Base-by-base conservation (phyloP, 78 protist species). In the Protostelium mycophagum region DNA sequence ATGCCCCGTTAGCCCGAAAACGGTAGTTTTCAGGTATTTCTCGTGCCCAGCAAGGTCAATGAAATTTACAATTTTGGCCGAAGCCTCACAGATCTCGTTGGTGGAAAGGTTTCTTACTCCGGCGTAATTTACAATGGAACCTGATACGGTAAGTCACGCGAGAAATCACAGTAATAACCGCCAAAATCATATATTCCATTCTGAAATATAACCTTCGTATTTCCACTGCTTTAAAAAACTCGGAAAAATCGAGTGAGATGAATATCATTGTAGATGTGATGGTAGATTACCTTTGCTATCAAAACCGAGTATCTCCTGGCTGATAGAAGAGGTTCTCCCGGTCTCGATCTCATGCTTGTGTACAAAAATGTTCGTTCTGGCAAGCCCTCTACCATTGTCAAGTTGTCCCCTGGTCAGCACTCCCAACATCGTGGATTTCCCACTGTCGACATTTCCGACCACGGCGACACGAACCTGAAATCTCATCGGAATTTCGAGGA, bases 381-480 rank as follows among this genome's bases (percentile, higher is more conserved):
- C 97, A n/a, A 31, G 86, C 28, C 99, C 99, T n/a, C 99, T 92
- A 0, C 99, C 99, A 91, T 98, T 95, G 90, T 98, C 99, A 1
- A 94, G 88, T 38, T 31, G 88, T 38, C 98, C 98, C 31, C 93
- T 39, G 28, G 96, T 95, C 35, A 98, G 92, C 28, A 98, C 99
- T 0, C 98, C 97, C 1, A 95, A 63, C 35, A 98, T 63, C 35
- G 99, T 97, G 87, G 96, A 91, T 91, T 91, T 89, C 35, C 98
- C 98, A 0, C 90, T 28, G 85, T 97, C 97, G 25, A 95, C 97
- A 28, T 96, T 96, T 35, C 98, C 98, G 38, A 89, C 89, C 37
- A 97, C 94, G 25, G 97, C 96, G 0, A 96, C 87, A 36, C 97
- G 88, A 38, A 96, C 86, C 63, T 92, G 92, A 28, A 89, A 36